Conservation (phyloP, 1,284 basidiomycete species). For the Ustilago trichophora region DNA sequence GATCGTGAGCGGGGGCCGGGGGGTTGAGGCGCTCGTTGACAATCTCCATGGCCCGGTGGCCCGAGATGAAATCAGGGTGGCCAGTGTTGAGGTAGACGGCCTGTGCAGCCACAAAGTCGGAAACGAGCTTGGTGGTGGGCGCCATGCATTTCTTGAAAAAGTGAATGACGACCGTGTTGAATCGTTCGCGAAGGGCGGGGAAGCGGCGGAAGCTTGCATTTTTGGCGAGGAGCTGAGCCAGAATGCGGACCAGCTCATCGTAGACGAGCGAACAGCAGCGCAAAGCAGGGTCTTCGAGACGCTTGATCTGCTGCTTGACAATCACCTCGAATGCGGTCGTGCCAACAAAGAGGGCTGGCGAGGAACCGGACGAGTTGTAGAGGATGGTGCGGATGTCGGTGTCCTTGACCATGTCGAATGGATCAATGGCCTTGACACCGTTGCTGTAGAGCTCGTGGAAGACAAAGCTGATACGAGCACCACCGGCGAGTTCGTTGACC, state of each 20-base stretch:
- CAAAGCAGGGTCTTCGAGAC: slow-evolving; percentile 90
- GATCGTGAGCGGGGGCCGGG: slow-evolving; percentile 48
- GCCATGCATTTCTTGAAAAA: slow-evolving; percentile 92
- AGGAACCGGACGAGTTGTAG: slow-evolving; percentile 94
- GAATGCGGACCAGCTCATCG: slow-evolving; percentile 98
- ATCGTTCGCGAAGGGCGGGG: slow-evolving; percentile 88
- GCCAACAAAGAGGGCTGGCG: slow-evolving; percentile 95
- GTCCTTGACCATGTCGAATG: slow-evolving; percentile 87
- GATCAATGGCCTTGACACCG: slow-evolving; percentile 88
- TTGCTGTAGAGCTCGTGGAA: slow-evolving; percentile 98
- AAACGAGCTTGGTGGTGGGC: slow-evolving; percentile 94
- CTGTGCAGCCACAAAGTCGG: slow-evolving; percentile 94
- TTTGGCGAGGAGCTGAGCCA: slow-evolving; percentile 94
- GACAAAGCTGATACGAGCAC: slow-evolving; percentile 98
- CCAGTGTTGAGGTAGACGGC: slow-evolving; percentile 99
- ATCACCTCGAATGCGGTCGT: slow-evolving; percentile 96
- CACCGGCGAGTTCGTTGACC: slow-evolving; percentile 97
- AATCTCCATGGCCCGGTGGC: slow-evolving; percentile 93
- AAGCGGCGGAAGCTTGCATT: slow-evolving; percentile 91
- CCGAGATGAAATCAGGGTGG: slow-evolving; percentile 88
- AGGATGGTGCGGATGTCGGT: slow-evolving; percentile 98
- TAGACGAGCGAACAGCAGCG: slow-evolving; percentile 98
- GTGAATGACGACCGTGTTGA: slow-evolving; percentile 95
- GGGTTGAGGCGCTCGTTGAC: slow-evolving; percentile 82
- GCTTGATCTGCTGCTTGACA: slow-evolving; percentile 98